These are phyloP conservation scores for Emericellopsis atlantica DNA, from an alignment of 2,329 filamentous ascomycete genomes.

Conservation along the genomic window DNA sequence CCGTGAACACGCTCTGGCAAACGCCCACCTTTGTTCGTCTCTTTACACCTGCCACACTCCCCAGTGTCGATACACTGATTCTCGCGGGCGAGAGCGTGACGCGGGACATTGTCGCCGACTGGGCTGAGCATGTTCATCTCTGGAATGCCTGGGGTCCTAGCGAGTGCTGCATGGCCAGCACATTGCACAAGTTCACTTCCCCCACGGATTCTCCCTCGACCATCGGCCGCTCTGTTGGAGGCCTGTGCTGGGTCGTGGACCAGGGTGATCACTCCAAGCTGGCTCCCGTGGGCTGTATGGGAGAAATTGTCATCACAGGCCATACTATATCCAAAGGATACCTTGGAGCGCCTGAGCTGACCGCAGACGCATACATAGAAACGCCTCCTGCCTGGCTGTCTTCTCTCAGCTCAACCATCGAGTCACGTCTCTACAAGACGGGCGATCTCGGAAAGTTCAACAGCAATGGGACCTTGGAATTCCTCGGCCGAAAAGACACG, in stretches of 20 bases:
- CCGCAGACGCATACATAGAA: slow-evolving; percentile 17
- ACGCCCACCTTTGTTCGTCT: slow-evolving; percentile 1
- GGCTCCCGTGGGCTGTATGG: slow-evolving; percentile 10
- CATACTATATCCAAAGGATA: slow-evolving; percentile 11
- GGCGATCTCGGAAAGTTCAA: slow-evolving; percentile 31
- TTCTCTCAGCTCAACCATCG: slow-evolving; percentile 14
- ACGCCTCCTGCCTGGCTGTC: background rate
- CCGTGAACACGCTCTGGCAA: background rate
- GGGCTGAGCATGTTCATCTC: slow-evolving; percentile 5
- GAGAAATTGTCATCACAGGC: slow-evolving; percentile 14
- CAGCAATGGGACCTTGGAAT: slow-evolving; percentile 25
- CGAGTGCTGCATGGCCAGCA: slow-evolving; percentile 4
- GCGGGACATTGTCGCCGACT: slow-evolving; percentile 5
- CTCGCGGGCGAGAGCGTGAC: slow-evolving; percentile 6
- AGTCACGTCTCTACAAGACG: slow-evolving; percentile 20
- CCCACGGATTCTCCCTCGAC: background rate
- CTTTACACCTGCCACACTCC: background rate
- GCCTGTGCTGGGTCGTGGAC: slow-evolving; percentile 16
- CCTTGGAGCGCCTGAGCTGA: slow-evolving; percentile 8
- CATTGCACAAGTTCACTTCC: background rate
- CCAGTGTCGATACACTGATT: slow-evolving; percentile 1
- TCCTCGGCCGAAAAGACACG: slow-evolving; percentile 31
- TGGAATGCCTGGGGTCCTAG: slow-evolving; percentile 8
- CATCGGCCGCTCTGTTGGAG: background rate
- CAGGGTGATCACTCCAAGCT: slow-evolving; percentile 12